Conservation (phyloP, 176 grass and related monocot genomes). For the Aegilops bicornis region DNA sequence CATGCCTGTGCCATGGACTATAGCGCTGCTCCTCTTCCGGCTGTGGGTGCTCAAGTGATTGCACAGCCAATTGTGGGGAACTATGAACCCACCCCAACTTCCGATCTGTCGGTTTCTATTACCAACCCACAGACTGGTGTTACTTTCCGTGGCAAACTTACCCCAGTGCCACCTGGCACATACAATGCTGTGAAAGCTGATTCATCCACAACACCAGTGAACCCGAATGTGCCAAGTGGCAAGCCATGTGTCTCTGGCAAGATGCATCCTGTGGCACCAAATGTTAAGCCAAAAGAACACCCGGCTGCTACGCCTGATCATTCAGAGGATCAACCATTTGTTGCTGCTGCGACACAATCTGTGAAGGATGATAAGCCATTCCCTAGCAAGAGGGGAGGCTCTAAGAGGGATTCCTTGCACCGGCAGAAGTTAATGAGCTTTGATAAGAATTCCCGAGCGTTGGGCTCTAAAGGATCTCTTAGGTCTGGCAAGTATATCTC, state of each 20-base stretch:
- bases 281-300: conserved; percentile 60
- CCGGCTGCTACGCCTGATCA: conserved; percentile 37
- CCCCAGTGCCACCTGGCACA: conserved; percentile 27
- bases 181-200: conserved; percentile 42
- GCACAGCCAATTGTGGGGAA: conserved; percentile 32
- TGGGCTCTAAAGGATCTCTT: conserved; percentile 81
- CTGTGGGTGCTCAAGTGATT: conserved; percentile 37
- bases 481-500: conserved; percentile 74
- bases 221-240: conserved; percentile 39
- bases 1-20: conserved; percentile 72
- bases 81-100: conserved; percentile 33
- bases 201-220: conserved; percentile 32
- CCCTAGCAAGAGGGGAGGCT: conserved; percentile 51
- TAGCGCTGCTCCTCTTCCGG: conserved; percentile 19
- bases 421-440: conserved; percentile 80
- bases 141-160: conserved; percentile 43
- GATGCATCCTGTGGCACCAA: conserved; percentile 48
- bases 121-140: conserved; percentile 46
- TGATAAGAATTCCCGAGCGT: conserved; percentile 81
- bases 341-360: conserved; percentile 39
- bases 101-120: conserved; percentile 49
- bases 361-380: conserved; percentile 60
- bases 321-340: conserved; percentile 62
- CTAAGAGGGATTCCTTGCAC: conserved; percentile 79
- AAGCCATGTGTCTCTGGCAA: conserved; percentile 53